A percentile compares a stretch with the other conserved stretches of the same genome.
These are phyloP conservation scores for Dunaliella sp. DNA, from an alignment of 139 green algal genomes.

Conservation along the genomic window DNA sequence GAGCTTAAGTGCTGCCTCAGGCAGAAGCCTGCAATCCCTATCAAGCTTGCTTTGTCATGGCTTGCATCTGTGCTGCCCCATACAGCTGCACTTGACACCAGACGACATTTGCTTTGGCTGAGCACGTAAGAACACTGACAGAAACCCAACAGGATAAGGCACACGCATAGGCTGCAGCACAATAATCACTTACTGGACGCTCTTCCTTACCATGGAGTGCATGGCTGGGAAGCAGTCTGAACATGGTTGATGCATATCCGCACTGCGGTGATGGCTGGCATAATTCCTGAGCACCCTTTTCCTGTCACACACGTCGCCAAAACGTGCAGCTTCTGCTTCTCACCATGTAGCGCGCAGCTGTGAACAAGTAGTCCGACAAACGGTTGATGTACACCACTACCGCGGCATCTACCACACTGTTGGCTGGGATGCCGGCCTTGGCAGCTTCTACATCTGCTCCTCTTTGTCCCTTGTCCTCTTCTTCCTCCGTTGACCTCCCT, in stretches of 20 bases:
- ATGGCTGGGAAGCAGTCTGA: too few relatives aligned
- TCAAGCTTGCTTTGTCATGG: too few relatives aligned
- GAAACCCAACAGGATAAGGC: background rate
- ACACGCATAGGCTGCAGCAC: background rate
- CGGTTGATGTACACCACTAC: constrained; percentile 86
- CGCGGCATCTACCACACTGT: constrained; percentile 3
- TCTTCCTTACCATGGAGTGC: too few relatives aligned
- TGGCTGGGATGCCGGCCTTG: background rate
- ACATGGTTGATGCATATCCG: background rate
- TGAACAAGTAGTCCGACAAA: constrained; percentile 97
- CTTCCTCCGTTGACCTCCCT: background rate
- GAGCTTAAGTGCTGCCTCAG: too few relatives aligned
- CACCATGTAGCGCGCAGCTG: constrained; percentile 69
- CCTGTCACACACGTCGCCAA: background rate
- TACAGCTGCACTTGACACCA: too few relatives aligned
- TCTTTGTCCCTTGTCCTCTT: background rate
- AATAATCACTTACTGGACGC: background rate
- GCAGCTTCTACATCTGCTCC: background rate
- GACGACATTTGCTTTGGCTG: too few relatives aligned
- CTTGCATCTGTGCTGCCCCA: too few relatives aligned
- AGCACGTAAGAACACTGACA: too few relatives aligned
- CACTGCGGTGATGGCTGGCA: background rate
- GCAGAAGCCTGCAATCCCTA: too few relatives aligned
- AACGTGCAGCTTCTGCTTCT: constrained; percentile 1
- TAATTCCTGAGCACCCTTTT: background rate